Evolutionary conservation across 257 asterid genomes (phyloP).

Genomic region (Ilex asprella): DNA sequence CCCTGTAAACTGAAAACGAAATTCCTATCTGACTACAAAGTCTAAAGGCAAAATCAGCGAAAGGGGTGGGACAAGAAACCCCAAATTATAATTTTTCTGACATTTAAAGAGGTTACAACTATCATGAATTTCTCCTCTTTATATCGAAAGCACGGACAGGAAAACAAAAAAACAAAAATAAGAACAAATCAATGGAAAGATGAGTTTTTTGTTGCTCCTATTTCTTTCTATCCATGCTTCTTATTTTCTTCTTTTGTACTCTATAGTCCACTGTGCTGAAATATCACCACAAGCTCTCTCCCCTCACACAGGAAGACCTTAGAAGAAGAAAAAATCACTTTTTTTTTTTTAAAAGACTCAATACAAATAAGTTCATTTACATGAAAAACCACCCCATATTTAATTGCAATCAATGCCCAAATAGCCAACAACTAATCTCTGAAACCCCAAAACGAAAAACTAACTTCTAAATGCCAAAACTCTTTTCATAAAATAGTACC

Average conservation of each 20-base stretch:
- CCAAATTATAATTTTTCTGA: slow-evolving; percentile 8
- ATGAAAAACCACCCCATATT: slow-evolving; percentile 14
- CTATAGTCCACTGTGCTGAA: neutral
- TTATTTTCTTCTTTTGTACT: no score
- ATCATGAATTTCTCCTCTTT: slow-evolving; percentile 10
- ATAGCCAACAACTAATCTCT: slow-evolving; percentile 6
- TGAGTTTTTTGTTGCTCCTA: slow-evolving; percentile 8
- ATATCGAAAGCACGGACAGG: slow-evolving; percentile 1
- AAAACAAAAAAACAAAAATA: neutral
- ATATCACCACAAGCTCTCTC: slow-evolving; percentile 1
- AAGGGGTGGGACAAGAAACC: slow-evolving; percentile 2
- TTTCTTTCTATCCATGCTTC: no score
- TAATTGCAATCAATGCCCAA: slow-evolving; percentile 11
- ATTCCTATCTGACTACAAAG: slow-evolving; percentile 4
- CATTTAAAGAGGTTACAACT: slow-evolving; percentile 21
- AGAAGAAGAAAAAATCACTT: no score
- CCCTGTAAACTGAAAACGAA: neutral
- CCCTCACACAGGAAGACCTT: slow-evolving; percentile 5
- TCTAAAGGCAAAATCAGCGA: slow-evolving; percentile 10
- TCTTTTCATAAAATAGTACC: neutral
- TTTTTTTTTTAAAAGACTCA: no score
- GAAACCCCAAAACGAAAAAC: neutral
- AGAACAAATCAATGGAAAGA: slow-evolving; percentile 13
- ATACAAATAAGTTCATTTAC: neutral
- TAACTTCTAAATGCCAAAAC: neutral